These are phyloP conservation scores for Solanum etuberosum DNA, from an alignment of 257 asterid species.

Conservation along the genomic window DNA sequence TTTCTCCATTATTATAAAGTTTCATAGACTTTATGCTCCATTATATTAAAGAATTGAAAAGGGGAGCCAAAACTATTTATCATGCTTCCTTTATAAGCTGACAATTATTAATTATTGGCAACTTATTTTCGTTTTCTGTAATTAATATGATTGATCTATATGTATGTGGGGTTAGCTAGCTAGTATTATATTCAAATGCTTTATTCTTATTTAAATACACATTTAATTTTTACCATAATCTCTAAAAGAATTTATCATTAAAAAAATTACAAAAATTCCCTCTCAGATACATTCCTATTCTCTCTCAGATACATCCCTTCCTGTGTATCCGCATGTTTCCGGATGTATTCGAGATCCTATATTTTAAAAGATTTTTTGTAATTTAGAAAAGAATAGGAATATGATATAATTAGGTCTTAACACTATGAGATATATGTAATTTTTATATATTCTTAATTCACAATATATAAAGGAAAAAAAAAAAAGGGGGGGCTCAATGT, in stretches of 20 bases:
- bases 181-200: not conserved
- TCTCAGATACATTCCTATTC: no score
- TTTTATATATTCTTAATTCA: not conserved
- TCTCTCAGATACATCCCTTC: no score
- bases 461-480: not conserved
- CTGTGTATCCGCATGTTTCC: not conserved
- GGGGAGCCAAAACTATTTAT: conserved; percentile 28
- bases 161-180: not conserved
- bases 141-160: conserved; percentile 10
- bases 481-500: not conserved
- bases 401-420: not conserved
- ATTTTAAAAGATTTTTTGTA: no score
- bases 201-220: no score
- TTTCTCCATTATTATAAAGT: not conserved
- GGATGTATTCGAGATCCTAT: not conserved
- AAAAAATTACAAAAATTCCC: no score
- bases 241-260: not conserved
- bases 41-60: conserved; percentile 18
- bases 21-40: conserved; percentile 3
- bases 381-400: no score
- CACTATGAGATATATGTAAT: not conserved
- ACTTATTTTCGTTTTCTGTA: not conserved
- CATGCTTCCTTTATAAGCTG: conserved; percentile 12
- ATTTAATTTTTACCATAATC: not conserved
- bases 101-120: conserved; percentile 13